These are phyloP conservation scores for Claviceps capensis DNA, from an alignment of 2,329 filamentous ascomycete genomes.

Conservation along the genomic window DNA sequence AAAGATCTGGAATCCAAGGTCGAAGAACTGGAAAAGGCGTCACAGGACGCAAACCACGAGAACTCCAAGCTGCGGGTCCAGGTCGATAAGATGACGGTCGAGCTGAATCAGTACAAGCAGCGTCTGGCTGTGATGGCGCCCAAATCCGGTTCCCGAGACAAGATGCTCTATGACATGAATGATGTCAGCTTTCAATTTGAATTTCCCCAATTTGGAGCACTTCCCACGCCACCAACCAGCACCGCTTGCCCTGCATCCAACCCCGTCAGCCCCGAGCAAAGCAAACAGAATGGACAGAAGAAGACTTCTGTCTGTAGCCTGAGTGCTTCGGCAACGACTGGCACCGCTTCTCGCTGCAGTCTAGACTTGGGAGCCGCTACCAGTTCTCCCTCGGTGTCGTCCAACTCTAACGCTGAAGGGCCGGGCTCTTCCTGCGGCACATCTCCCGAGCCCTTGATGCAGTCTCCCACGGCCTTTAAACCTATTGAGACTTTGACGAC, in stretches of 20 bases:
- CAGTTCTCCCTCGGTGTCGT: constrained; percentile 51
- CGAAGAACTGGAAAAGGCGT: constrained; percentile 65
- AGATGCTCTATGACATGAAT: constrained; percentile 37
- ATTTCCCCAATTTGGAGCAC: constrained; percentile 81
- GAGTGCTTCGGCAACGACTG: constrained; percentile 14
- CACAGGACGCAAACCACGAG: constrained; percentile 70
- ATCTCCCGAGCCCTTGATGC: constrained; percentile 61
- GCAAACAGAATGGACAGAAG: constrained; percentile 10
- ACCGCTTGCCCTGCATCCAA: constrained; percentile 17
- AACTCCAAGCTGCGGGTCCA: constrained; percentile 75
- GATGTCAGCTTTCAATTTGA: constrained; percentile 88
- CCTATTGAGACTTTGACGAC: constrained; percentile 48
- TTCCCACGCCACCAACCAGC: constrained; percentile 34
- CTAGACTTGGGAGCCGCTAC: constrained; percentile 41
- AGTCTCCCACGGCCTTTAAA: constrained; percentile 55
- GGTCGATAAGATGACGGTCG: constrained; percentile 72
- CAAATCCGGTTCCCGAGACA: constrained; percentile 26
- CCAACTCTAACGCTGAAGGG: constrained; percentile 40
- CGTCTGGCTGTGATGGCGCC: constrained; percentile 49
- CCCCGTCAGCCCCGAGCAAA: constrained; percentile 18
- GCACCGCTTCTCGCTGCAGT: constrained; percentile 34
- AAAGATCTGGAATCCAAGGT: constrained; percentile 74
- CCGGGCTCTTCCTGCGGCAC: constrained; percentile 58
- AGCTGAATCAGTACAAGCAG: constrained; percentile 85
- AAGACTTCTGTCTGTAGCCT: constrained; percentile 18